Percentiles rank a stretch among this genome's conserved stretches.
These are phyloP conservation scores for Fraxinus greggii DNA, from an alignment of 305 asterid genomes.

Conservation along the genomic window DNA sequence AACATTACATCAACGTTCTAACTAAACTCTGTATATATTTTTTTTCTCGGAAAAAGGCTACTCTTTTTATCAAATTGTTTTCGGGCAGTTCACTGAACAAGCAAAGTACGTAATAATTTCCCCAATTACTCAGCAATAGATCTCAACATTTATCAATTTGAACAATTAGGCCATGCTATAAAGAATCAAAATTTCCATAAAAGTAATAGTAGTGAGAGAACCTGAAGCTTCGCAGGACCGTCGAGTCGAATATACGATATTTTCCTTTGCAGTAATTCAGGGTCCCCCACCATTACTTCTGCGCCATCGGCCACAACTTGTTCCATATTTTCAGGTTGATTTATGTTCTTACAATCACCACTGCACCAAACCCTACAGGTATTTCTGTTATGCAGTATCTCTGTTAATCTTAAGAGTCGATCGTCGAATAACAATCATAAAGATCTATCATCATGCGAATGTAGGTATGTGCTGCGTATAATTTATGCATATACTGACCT, in stretches of 20 bases:
- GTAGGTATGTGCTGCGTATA: background rate
- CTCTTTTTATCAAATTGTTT: background rate
- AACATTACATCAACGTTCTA: background rate
- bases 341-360: slow-evolving; percentile 29
- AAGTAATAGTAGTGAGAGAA: slow-evolving; percentile 19
- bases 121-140: background rate
- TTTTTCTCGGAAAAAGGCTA: background rate
- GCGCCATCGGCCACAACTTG: slow-evolving; percentile 53
- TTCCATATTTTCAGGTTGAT: slow-evolving; percentile 52
- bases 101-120: background rate
- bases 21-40: background rate
- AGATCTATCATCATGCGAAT: background rate
- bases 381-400: slow-evolving; percentile 8
- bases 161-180: background rate
- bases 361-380: slow-evolving; percentile 29
- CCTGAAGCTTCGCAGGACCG: slow-evolving; percentile 81
- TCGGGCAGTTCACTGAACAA: background rate
- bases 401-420: background rate
- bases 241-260: slow-evolving; percentile 51
- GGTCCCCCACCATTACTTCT: slow-evolving; percentile 57
- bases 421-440: background rate
- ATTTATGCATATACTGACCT: slow-evolving; percentile 18
- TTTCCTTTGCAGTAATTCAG: slow-evolving; percentile 51
- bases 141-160: background rate
- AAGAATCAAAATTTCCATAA: background rate